Percentiles rank a stretch among this genome's conserved stretches.
phyloP scores from a whole-genome alignment of 805 yeast species.

The Candida ovalis region DNA sequence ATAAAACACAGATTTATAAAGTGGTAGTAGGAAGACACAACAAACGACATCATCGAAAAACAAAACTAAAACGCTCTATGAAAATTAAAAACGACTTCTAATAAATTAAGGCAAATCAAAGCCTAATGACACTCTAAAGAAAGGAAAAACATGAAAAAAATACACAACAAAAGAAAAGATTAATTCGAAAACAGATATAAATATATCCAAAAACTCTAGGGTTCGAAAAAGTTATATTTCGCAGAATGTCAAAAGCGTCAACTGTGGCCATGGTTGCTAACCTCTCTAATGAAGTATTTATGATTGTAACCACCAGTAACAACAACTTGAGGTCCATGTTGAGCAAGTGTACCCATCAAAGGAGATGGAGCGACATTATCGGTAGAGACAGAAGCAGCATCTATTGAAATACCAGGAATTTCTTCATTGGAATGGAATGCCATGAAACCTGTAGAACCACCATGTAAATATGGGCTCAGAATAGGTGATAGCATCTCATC shows the following conservation, averaged over 20 bases:
- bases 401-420: constrained; percentile 24
- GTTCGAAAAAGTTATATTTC: too few relatives aligned
- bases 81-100: too few relatives aligned
- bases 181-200: too few relatives aligned
- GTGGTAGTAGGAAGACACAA: too few relatives aligned
- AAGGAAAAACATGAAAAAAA: too few relatives aligned
- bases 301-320: constrained; percentile 34
- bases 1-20: too few relatives aligned
- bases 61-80: too few relatives aligned
- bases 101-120: too few relatives aligned
- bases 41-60: too few relatives aligned
- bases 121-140: too few relatives aligned
- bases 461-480: constrained; percentile 37
- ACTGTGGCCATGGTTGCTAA: constrained; percentile 5
- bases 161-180: not conserved
- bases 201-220: too few relatives aligned
- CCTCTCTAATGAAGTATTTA: constrained; percentile 32
- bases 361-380: constrained; percentile 2
- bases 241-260: not conserved
- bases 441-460: constrained; percentile 1
- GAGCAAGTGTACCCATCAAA: not conserved
- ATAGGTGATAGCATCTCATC: constrained; percentile 46
- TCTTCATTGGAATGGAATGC: constrained; percentile 13
- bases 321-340: constrained; percentile 22
- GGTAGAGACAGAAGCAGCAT: constrained; percentile 7